phyloP scores from a whole-genome alignment of 352 stramenopile species.

The Globisporangium iwayamae region DNA sequence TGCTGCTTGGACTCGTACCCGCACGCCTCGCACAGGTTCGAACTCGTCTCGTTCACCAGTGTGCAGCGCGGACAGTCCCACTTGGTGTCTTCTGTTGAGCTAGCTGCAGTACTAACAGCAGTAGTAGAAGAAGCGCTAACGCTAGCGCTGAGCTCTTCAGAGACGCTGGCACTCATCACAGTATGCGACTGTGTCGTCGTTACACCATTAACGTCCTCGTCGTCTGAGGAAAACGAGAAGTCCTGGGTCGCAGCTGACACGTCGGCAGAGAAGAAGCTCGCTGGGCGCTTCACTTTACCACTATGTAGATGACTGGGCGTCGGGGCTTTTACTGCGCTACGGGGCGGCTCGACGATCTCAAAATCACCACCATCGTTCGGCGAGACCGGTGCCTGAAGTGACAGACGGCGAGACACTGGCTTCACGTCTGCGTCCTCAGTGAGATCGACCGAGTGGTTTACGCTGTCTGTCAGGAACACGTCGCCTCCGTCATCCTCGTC shows the following conservation, averaged over 20 bases:
- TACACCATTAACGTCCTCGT: constrained; percentile 8
- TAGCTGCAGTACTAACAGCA: not conserved
- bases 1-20: constrained; percentile 39
- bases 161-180: not conserved
- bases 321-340: constrained; percentile 22
- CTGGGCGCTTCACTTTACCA: constrained; percentile 28
- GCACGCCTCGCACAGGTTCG: constrained; percentile 60
- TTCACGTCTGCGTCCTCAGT: constrained; percentile 12
- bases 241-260: constrained; percentile 34
- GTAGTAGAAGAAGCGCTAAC: not conserved
- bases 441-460: constrained; percentile 13
- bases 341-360: constrained; percentile 17
- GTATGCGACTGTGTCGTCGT: not conserved
- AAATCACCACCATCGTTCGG: not conserved
- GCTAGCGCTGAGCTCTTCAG: constrained; percentile 4
- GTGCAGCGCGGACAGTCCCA: constrained; percentile 80
- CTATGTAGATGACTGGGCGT: constrained; percentile 13
- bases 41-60: constrained; percentile 64
- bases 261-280: constrained; percentile 39
- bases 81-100: constrained; percentile 23
- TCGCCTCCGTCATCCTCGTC: constrained; percentile 24
- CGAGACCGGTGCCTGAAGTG: not conserved
- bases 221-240: constrained; percentile 30
- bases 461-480: constrained; percentile 21
- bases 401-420: not conserved